These are phyloP conservation scores for Capsella rubella DNA, from an alignment of 441 rosid species.

Conservation along the genomic window DNA sequence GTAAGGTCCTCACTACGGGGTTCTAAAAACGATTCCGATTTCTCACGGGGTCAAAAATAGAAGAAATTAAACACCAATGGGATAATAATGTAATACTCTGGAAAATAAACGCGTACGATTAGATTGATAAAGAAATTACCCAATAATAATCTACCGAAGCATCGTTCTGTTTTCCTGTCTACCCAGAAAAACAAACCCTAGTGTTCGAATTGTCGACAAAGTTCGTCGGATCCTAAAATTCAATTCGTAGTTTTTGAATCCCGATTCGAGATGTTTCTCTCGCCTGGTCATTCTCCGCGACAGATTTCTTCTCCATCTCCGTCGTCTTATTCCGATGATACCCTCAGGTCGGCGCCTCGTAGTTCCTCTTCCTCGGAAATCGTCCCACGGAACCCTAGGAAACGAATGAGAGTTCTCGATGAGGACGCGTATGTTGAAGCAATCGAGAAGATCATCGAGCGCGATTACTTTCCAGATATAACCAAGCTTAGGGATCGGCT, in stretches of 20 bases:
- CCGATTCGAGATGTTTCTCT: slow-evolving; percentile 66
- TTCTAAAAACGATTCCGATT: not conserved
- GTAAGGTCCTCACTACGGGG: not conserved
- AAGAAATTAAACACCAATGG: too few species aligned
- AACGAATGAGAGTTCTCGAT: slow-evolving; percentile 72
- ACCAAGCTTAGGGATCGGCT: slow-evolving; percentile 91
- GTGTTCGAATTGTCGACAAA: not conserved
- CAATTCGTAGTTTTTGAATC: not conserved
- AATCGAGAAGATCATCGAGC: slow-evolving; percentile 92
- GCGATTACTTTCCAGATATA: slow-evolving; percentile 95
- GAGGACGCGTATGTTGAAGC: slow-evolving; percentile 86
- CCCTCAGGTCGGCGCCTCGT: slow-evolving; percentile 46
- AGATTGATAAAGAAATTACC: slow-evolving; percentile 13
- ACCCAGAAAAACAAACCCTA: slow-evolving; percentile 34
- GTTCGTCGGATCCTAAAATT: slow-evolving; percentile 10
- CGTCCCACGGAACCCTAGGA: slow-evolving; percentile 50
- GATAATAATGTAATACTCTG: not conserved
- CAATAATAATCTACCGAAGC: not conserved
- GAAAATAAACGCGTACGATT: slow-evolving; percentile 35
- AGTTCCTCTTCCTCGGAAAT: slow-evolving; percentile 46
- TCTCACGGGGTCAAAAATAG: not conserved
- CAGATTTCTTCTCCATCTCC: slow-evolving; percentile 78
- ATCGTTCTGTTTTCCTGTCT: not conserved
- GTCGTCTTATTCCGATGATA: slow-evolving; percentile 48
- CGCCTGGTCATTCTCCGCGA: slow-evolving; percentile 96